phyloP scores from a whole-genome alignment of 495 filamentous ascomycete genomes.

The Choiromyces venosus region DNA sequence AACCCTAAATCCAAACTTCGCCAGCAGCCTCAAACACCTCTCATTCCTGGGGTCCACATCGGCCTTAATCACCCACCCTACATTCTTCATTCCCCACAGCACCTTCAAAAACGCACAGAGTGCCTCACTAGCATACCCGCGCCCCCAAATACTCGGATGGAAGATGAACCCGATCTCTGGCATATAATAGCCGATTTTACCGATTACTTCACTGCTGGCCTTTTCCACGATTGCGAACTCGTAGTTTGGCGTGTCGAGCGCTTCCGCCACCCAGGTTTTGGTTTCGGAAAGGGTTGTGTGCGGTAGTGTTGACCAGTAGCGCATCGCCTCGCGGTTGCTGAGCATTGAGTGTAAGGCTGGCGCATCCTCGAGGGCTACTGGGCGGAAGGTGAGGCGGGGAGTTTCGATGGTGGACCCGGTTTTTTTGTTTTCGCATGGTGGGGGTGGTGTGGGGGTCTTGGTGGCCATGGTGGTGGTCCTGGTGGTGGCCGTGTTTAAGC shows the following conservation, averaged over 20 bases:
- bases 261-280: background rate
- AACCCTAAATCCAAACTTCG: conserved; percentile 15
- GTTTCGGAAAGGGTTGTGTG: background rate
- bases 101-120: conserved; percentile 7
- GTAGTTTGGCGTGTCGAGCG: background rate
- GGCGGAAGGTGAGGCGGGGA: conserved; percentile 14
- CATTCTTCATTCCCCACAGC: conserved; percentile 7
- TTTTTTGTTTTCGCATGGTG: background rate
- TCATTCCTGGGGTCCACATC: conserved; percentile 26
- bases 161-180: conserved; percentile 7
- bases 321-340: conserved; percentile 11
- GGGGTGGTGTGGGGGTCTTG: background rate
- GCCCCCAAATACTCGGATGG: conserved; percentile 14
- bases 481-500: background rate
- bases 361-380: background rate
- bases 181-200: conserved; percentile 2
- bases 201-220: conserved; percentile 4
- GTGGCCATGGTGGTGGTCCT: background rate
- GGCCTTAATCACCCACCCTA: background rate
- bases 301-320: conserved; percentile 3
- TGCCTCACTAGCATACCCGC: conserved; percentile 16
- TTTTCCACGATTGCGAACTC: conserved; percentile 9
- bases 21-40: conserved; percentile 11
- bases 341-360: conserved; percentile 9
- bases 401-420: conserved; percentile 12